Evolutionary conservation across 2,329 filamentous ascomycete species (phyloP).

Genomic region (Xenoacremonium recifei): DNA sequence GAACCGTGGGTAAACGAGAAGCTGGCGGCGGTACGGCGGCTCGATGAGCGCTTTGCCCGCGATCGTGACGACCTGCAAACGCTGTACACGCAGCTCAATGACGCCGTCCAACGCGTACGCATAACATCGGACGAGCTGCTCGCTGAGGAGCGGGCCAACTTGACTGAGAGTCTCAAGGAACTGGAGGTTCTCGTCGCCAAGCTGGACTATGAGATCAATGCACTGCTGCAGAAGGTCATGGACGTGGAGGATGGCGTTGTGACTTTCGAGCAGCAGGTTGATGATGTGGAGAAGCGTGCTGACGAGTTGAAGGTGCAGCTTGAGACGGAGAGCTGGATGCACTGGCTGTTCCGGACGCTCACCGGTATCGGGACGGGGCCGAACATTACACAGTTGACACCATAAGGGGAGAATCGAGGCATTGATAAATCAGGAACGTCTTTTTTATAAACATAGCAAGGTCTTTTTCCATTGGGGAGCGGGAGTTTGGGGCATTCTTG

Average conservation of each 20-base stretch:
- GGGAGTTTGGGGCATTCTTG: slow-evolving; percentile 2
- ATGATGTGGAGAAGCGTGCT: slow-evolving; percentile 65
- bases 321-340: slow-evolving; percentile 62
- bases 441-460: background rate
- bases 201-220: slow-evolving; percentile 87
- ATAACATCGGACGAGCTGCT: slow-evolving; percentile 68
- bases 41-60: slow-evolving; percentile 61
- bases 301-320: slow-evolving; percentile 62
- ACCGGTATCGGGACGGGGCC: slow-evolving; percentile 61
- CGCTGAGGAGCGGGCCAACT: slow-evolving; percentile 62
- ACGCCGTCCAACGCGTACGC: slow-evolving; percentile 66
- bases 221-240: slow-evolving; percentile 74
- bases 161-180: slow-evolving; percentile 73
- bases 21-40: slow-evolving; percentile 51
- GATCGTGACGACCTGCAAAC: slow-evolving; percentile 65
- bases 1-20: slow-evolving; percentile 61
- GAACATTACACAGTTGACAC: slow-evolving; percentile 43
- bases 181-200: slow-evolving; percentile 80
- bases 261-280: slow-evolving; percentile 77
- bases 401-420: slow-evolving; percentile 11
- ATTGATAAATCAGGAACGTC: background rate
- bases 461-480: slow-evolving; percentile 9
- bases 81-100: slow-evolving; percentile 68
- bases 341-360: slow-evolving; percentile 62
- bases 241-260: slow-evolving; percentile 82